Base-by-base conservation (phyloP, 2,329 filamentous ascomycete species). In the Chaetoscypha palmicola region DNA sequence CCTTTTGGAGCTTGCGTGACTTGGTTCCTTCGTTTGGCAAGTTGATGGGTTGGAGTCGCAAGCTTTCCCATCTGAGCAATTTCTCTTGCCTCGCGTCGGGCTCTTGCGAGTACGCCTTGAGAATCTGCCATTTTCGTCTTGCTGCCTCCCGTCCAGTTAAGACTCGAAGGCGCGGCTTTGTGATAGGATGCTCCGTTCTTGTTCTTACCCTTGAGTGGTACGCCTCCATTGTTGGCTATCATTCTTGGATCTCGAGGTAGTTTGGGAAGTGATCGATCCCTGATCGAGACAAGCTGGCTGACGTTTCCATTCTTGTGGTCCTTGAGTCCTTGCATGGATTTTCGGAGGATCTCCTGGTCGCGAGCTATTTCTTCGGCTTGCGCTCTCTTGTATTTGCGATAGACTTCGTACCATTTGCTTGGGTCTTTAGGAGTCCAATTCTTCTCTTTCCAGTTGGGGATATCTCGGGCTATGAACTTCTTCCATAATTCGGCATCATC, bases 371-470 rank as follows among this genome's bases (percentile, higher is more conserved):
- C 70, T 40, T 71, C 66, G 24, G 76, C 68, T 28, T 79, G 74
- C 49, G 81, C 70, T 32, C 68, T 69, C 51, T 77, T 73, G 58
- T 90, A 81, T 50, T 79, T 78, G 51, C 73, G 69, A 66, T 94
- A 96, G 11, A 94, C 72, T 43, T 83, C 79, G 60, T 82, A 79
- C 89, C 89, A 96, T 47, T 79, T 79, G 26, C 70, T 69, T 0
- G 82, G 77, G 50, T 86, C 74, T 43, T 73, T 72, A 0, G 86
- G 85, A 19, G 77, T 69, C 53, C 81, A 76, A 20, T 77, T 75
- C 59, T 83, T 79, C 35, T 68, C 67, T 32, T 80, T 70, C 51
- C 67, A 65, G 63, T 79, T 82, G 44, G 77, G 68, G 49, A 95
- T 86, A 57, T 95, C 81, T 37, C 80, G 77, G 40, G 77, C 75